Evolutionary conservation across 352 stramenopile species (phyloP), one percentile per base, ranked within the genome.

Genomic region (Blastocystis sp.): DNA sequence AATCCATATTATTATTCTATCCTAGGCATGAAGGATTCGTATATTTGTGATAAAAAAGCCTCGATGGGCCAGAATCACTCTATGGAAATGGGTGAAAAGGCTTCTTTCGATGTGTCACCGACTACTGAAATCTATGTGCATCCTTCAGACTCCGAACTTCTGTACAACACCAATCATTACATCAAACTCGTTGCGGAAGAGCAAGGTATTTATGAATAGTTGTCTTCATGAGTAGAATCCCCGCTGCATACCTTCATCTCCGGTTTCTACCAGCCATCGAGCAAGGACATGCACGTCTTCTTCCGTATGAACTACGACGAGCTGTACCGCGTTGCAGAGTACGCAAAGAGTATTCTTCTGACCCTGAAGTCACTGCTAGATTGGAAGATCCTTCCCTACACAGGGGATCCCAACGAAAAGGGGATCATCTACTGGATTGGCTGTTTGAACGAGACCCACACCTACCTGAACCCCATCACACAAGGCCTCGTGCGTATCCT

Each of bases 371-470:
- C 24, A 70, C 16, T 16, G 3, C 26, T 88, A 88, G 77, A 88
- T 33, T 70, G 63, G 77, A 88, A 88, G 41, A 45, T 76, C 24
- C 16, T 88, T 26, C 50, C 50, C 6, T 88, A 88, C 35, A 70
- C 61, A 10, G 77, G 63, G 2, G 37, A 88, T 50, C 77, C 77
- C 31, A 31, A 70, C 13, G 77, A 88, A 35, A 45, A 88, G 21
- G 77, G 77, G 1, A 88, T 88, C 39, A 88, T 88, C 41, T 88
- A 88, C 19, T 88, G 77, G 77, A 70, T 88, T 26, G 61, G 61
- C 2, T 76, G 63, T 59, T 61, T 76, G 45, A 88, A 88, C 29
- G 61, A 70, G 24, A 6, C 61, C 26, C 61, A 88, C 31, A 62
- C 31, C 33, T 88, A 88, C 29, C 0, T 71, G 24, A 88, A 88